These are phyloP conservation scores for Gentiana straminea DNA, from an alignment of 257 asterid species.

Conservation along the genomic window DNA sequence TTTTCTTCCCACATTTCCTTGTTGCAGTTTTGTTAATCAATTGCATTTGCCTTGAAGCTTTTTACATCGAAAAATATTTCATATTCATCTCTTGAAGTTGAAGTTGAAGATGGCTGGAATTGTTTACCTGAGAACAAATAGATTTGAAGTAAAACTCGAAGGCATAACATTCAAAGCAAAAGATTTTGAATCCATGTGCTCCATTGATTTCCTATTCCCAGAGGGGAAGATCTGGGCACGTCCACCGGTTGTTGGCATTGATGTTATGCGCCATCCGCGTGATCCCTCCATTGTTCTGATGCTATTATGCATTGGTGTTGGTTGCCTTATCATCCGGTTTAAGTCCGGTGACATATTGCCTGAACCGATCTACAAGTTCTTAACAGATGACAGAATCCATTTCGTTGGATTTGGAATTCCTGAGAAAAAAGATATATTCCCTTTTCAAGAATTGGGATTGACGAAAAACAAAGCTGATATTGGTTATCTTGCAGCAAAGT, in stretches of 20 bases:
- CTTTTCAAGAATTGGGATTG: slow-evolving; percentile 51
- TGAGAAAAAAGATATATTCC: slow-evolving; percentile 60
- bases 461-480: slow-evolving; percentile 33
- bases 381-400: slow-evolving; percentile 50
- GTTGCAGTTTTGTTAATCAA: too few species aligned
- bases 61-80: too few species aligned
- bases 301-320: slow-evolving; percentile 64
- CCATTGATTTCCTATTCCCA: slow-evolving; percentile 65
- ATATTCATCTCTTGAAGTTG: too few species aligned
- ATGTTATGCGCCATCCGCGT: slow-evolving; percentile 82
- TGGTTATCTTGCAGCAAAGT: slow-evolving; percentile 60
- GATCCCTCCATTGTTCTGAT: slow-evolving; percentile 46
- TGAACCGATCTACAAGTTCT: slow-evolving; percentile 35
- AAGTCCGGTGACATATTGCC: slow-evolving; percentile 44
- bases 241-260: slow-evolving; percentile 70
- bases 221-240: slow-evolving; percentile 50
- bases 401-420: slow-evolving; percentile 76
- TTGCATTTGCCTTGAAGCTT: too few species aligned
- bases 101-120: slow-evolving; percentile 44
- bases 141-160: slow-evolving; percentile 79
- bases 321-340: slow-evolving; percentile 63
- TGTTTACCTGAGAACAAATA: slow-evolving; percentile 56
- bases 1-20: too few species aligned
- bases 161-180: slow-evolving; percentile 71
- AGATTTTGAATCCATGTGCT: slow-evolving; percentile 61